Evolutionary conservation across 192 early-diverging fungal genomes (phyloP), one percentile per base, ranked within the genome.

Genomic region (Cetraspora pellucida): DNA sequence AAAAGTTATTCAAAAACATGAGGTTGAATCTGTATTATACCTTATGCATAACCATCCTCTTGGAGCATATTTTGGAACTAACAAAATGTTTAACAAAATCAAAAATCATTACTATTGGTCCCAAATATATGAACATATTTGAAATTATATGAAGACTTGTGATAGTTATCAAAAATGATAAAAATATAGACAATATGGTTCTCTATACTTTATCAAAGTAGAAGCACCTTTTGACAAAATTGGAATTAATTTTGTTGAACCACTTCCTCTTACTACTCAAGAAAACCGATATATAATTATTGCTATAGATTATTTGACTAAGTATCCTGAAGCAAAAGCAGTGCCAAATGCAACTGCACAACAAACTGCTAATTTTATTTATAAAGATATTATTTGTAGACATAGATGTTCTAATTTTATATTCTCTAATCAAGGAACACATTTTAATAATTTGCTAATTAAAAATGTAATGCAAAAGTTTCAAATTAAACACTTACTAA

Each of bases 311-410:
- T 65, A 73, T 27, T 30, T 46, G 6, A 79, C 72, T 14, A 57
- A 70, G 23, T 79, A 60, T 30, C 59, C 70, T 57, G 37, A 73
- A 46, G 78, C 71, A 16, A 74, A 25, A 66, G 78, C 70, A 1
- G 17, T 73, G 10, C 27, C 61, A 1, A 16, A 74, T 31, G 60
- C 47, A 14, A 64, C 25, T 30, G 72, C 58, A 44, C 11, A 73
- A 52, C 23, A 70, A n/a, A 52, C 54, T 2, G 71, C 30, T 13
- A 14, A 52, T 16, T 77, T 77, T 49, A 17, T 77, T 0, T 71
- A 60, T 49, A 57, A 77, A 50, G 77, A 77, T 7, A 77, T 77
- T 27, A 59, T 77, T 45, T 67, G 61, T 37, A 27, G 66, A 30
- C 64, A 59, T 68, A 67, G 68, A 58, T 77, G 55, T 28, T 67